Evolutionary conservation across 306 rosid genomes (phyloP).

Genomic region (Rosa rugosa): DNA sequence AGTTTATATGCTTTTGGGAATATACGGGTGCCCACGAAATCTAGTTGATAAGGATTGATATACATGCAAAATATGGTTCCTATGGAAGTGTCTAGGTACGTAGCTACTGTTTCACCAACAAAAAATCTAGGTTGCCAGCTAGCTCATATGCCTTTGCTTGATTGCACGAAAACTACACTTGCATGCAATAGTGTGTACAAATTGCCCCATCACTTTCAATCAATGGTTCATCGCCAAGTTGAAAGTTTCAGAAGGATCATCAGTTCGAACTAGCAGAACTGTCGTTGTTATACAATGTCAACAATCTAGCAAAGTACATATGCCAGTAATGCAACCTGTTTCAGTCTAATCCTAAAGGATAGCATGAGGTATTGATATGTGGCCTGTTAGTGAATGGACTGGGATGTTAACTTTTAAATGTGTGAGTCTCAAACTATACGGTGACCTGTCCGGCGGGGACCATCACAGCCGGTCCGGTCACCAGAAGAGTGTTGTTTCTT

Average conservation of each 20-base stretch:
- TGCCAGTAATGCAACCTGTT: background rate
- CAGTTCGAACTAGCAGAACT: slow-evolving; percentile 9
- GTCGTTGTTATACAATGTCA: slow-evolving; percentile 4
- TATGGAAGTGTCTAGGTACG: slow-evolving; percentile 30
- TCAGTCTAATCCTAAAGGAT: background rate
- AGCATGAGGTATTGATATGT: background rate
- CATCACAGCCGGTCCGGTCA: background rate
- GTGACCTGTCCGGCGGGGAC: background rate
- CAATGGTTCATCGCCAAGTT: background rate
- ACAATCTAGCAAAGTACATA: background rate
- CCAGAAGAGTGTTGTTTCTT: background rate
- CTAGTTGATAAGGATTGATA: slow-evolving; percentile 32
- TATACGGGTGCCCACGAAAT: background rate
- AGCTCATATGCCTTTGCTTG: background rate
- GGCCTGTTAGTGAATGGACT: background rate
- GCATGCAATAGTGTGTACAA: background rate
- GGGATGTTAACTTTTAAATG: background rate
- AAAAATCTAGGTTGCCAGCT: background rate
- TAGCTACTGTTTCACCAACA: background rate
- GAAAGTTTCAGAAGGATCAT: slow-evolving; percentile 17
- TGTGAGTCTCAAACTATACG: background rate
- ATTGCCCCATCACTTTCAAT: slow-evolving; percentile 17
- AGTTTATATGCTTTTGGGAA: background rate
- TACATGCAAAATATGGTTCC: slow-evolving; percentile 2
- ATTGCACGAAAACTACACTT: background rate